A percentile compares a stretch with the other conserved stretches of the same genome.
Evolutionary conservation across 805 yeast genomes (phyloP).

Genomic region (Kodamaea kaohsiungensis): DNA sequence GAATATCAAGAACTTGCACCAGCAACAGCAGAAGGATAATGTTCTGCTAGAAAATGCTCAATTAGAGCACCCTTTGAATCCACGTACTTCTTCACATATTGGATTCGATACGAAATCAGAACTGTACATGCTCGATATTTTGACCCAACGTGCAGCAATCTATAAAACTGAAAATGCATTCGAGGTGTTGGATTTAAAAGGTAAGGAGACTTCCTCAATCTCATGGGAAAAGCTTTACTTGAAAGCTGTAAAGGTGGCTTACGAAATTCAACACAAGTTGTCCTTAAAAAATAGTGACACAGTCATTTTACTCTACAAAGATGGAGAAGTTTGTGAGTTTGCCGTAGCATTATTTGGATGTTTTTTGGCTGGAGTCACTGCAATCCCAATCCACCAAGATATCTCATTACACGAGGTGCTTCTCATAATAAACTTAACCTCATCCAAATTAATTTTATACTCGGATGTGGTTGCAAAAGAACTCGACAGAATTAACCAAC

Average conservation of each 20-base stretch:
- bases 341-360: constrained; percentile 87
- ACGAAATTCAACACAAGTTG: constrained; percentile 70
- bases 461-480: constrained; percentile 78
- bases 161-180: constrained; percentile 69
- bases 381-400: constrained; percentile 86
- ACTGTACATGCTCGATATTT: constrained; percentile 67
- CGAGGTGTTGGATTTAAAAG: constrained; percentile 69
- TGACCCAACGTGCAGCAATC: constrained; percentile 69
- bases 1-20: constrained; percentile 35
- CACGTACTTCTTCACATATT: constrained; percentile 45
- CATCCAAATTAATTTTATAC: constrained; percentile 73
- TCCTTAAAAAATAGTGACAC: constrained; percentile 79
- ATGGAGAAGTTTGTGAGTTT: constrained; percentile 81
- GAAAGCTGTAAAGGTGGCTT: constrained; percentile 85
- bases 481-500: constrained; percentile 59
- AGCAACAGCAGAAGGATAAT: constrained; percentile 23
- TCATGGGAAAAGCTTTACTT: constrained; percentile 89
- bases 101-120: constrained; percentile 23
- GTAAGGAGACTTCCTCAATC: constrained; percentile 74
- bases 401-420: constrained; percentile 67
- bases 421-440: constrained; percentile 70
- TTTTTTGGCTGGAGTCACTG: constrained; percentile 89
- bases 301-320: constrained; percentile 81
- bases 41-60: constrained; percentile 30
- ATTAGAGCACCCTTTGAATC: constrained; percentile 63